These are phyloP conservation scores for Camelina neglecta DNA, from an alignment of 345 rosid genomes.

Conservation along the genomic window DNA sequence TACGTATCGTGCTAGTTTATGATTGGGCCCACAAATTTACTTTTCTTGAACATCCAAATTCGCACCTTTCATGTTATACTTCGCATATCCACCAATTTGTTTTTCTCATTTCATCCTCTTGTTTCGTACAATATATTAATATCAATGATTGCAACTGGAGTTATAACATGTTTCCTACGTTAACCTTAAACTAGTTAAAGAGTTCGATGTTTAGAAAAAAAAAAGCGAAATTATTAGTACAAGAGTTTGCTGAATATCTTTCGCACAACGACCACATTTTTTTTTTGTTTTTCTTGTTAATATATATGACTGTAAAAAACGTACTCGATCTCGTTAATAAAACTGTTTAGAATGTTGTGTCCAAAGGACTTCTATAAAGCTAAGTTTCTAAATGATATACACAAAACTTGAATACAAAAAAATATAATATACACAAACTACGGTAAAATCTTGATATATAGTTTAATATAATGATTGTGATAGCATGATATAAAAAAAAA, in stretches of 20 bases:
- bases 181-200: background rate
- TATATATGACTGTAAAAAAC: background rate
- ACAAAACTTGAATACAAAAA: too few relatives aligned
- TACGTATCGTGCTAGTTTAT: background rate
- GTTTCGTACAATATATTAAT: background rate
- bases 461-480: background rate
- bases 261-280: background rate
- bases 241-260: background rate
- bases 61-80: conserved; percentile 28
- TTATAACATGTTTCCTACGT: background rate
- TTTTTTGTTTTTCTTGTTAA: background rate
- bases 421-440: too few relatives aligned
- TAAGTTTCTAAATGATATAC: background rate
- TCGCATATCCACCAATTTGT: conserved; percentile 18
- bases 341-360: background rate
- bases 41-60: conserved; percentile 8
- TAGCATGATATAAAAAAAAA: background rate
- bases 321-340: background rate
- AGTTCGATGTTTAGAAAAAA: background rate
- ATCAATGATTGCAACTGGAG: background rate
- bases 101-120: background rate
- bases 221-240: background rate
- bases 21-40: conserved; percentile 6
- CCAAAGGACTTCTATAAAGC: background rate
- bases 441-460: background rate